A percentile compares a stretch with the other conserved stretches of the same genome.
These are phyloP conservation scores for Neonectria sp. DNA, from an alignment of 2,329 filamentous ascomycete genomes.

Conservation along the genomic window DNA sequence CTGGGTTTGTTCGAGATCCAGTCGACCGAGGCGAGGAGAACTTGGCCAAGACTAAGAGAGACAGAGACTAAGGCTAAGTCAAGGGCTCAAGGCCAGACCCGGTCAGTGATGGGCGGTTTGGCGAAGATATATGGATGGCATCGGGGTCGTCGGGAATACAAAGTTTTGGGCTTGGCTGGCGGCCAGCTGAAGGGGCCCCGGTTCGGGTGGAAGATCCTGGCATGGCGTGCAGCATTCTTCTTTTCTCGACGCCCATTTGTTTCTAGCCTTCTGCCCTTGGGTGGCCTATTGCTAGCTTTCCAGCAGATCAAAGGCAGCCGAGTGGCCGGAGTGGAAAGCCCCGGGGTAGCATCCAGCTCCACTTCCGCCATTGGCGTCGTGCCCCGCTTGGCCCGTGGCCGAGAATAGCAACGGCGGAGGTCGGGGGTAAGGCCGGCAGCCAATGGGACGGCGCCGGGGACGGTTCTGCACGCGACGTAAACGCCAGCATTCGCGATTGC, in stretches of 20 bases:
- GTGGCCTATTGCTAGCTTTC: not conserved
- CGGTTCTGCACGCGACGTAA: slow-evolving; percentile 16
- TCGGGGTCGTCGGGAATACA: slow-evolving; percentile 5
- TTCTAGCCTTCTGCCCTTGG: not conserved
- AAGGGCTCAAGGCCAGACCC: slow-evolving; percentile 4
- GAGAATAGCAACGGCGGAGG: slow-evolving; percentile 21
- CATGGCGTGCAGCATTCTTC: slow-evolving; percentile 13
- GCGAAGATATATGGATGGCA: slow-evolving; percentile 22
- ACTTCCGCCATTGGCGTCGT: not conserved
- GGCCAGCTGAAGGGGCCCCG: slow-evolving; percentile 12
- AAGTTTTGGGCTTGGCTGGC: not conserved
- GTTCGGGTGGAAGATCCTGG: slow-evolving; percentile 16
- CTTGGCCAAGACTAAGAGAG: not conserved
- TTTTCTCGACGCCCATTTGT: not conserved
- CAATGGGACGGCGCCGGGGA: slow-evolving; percentile 8
- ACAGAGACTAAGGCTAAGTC: slow-evolving; percentile 6
- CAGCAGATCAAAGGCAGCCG: slow-evolving; percentile 12
- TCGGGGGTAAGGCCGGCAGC: not conserved
- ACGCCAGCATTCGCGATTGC: slow-evolving; percentile 16
- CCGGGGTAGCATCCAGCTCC: slow-evolving; percentile 19
- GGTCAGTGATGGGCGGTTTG: slow-evolving; percentile 18
- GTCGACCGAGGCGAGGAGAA: slow-evolving; percentile 13
- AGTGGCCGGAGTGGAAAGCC: not conserved
- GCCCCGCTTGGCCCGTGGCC: slow-evolving; percentile 4
- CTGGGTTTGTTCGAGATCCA: slow-evolving; percentile 13